Evolutionary conservation across 148 eudicot species (phyloP).

Genomic region (Rhododendron griersonianum): DNA sequence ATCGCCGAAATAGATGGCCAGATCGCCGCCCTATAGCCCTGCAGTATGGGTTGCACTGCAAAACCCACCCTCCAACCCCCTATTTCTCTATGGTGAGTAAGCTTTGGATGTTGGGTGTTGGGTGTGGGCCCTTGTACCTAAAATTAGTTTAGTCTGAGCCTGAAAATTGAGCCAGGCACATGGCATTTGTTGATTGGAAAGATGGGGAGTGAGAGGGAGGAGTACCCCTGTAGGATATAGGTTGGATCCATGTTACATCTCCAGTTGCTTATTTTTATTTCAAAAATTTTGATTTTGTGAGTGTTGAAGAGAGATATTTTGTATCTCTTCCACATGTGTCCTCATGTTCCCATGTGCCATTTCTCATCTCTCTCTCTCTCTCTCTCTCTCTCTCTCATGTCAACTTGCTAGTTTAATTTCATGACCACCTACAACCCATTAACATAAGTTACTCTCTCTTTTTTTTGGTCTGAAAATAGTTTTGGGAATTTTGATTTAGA

Average conservation of each 20-base stretch:
- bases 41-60: too few relatives aligned
- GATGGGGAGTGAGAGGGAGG: background rate
- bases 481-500: background rate
- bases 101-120: background rate
- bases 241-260: conserved; percentile 9
- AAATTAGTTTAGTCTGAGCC: background rate
- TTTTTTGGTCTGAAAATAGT: background rate
- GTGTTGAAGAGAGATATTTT: background rate
- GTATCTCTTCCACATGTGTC: background rate
- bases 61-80: background rate
- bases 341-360: conserved; percentile 5
- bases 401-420: background rate
- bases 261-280: background rate
- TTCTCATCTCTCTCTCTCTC: background rate
- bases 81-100: too few relatives aligned
- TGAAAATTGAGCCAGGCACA: background rate
- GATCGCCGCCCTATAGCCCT: too few relatives aligned
- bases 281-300: background rate
- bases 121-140: background rate
- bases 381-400: background rate
- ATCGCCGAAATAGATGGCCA: fast-evolving
- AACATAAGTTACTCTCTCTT: background rate
- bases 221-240: background rate
- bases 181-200: background rate
- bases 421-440: background rate